Evolutionary conservation across 2,329 filamentous ascomycete genomes (phyloP), one percentile per base, ranked within the genome.

Genomic region (Aphanocladium album): DNA sequence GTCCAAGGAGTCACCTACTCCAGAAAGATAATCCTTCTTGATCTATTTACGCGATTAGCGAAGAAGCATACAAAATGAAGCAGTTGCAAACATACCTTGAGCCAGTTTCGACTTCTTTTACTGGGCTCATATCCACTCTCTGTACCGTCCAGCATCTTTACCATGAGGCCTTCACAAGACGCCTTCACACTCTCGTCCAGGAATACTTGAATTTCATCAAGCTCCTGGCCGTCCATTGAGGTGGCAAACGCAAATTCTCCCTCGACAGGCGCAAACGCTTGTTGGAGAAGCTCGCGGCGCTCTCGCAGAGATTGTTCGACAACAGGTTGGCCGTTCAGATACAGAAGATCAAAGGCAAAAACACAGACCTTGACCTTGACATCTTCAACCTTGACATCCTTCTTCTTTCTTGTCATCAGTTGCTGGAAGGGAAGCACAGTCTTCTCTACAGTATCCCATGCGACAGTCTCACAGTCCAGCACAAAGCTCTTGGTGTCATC

Each of bases 361-460:
- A 98, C 91, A 74, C 93, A 98, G 49, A 98, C 93, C 73, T 96
- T 95, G 76, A 98, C 89, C 72, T 96, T 97, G 63, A 98, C 89
- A 67, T 98, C 93, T 71, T 96, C 93, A 8, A 90, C 81, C 73
- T 96, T 96, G 70, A 98, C 95, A 67, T 98, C 93, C 77, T 98
- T 99, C 73, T 90, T 89, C 79, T 99, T 99, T 59, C 95, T 85
- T 16, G 95, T 98, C 95, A 98, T 98, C 49, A 99, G 83, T 72
- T 96, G 92, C 74, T 99, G 95, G 79, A 99, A 99, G 0, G 95
- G 95, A 43, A 99, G 75, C 16, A 99, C 91, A 74, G 96, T 96
- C 81, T 96, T 97, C 79, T 95, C 91, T 1, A 83, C 82, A n/a
- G 91, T 83, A 73, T 99, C 95, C 93, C 95, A 98, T 0, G 90